Base-by-base conservation (phyloP, 176 grass and related monocot species). In the Avena eriantha region DNA sequence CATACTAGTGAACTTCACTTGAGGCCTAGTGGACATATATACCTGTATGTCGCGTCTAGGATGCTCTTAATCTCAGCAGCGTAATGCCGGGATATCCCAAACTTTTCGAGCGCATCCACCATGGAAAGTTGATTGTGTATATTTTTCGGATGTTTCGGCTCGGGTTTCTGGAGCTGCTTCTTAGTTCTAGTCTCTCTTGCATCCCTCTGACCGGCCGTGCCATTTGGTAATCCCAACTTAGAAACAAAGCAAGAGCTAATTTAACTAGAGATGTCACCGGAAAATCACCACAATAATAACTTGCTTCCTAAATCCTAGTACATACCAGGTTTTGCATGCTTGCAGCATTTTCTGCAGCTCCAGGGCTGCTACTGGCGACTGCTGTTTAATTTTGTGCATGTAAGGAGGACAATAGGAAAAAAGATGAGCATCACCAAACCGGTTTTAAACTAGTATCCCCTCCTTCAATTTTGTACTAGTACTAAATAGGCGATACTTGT, bases 21-120 rank as follows among this genome's bases (percentile, higher is more conserved):
- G 83, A 77, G 69, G 36, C 33, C 12, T 67, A 35, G 2, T 66
- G 13, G 24, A 24, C 24, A 53, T 12, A 11, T 33, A 3, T 83
- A 93, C 87, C 85, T 92, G 80, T 93, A 92, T 81, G 84, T 77
- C 76, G 17, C 80, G 54, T 94, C 90, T 68, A 94, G 75, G 69
- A 90, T 87, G 8, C 65, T 80, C 61, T 87, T 90, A 54, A 87
- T 94, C 61, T 97, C 87, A 77, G 18, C 17, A 48, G 56, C 66
- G 63, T 92, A 97, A 82, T 86, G 87, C 13, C 58, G 54, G 35
- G 83, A 84, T 43, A 97, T 88, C 48, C 94, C 90, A 17, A 87
- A 36, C 45, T 82, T 94, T 86, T 92, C 85, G 82, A 97, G 83
- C 29, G 49, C 74, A 56, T 94, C 94, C 54, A 97, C 50, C 66